Base-by-base conservation (phyloP, 768 basidiomycete genomes). In the Termitomyces heimii region DNA sequence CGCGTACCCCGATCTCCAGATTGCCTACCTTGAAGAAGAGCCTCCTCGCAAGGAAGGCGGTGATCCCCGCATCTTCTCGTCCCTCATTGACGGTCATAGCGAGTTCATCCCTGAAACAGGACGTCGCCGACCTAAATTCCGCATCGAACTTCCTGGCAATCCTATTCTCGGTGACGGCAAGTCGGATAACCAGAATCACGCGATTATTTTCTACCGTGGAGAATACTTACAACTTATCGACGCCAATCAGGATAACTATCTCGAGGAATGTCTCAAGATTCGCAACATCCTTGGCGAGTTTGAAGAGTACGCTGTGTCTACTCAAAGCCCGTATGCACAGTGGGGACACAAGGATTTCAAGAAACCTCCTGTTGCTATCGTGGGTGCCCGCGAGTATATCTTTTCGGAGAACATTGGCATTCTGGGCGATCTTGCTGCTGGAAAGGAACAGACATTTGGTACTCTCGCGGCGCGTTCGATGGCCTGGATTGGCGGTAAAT, bases 321-420 rank as follows among this genome's bases (percentile, higher is more conserved):
- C 76, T 59, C 89, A 94, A 75, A 94, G 86, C 64, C 97, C 97
- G 5, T 98, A 99, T 70, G 86, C 89, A 7, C 89, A 89, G 60
- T 93, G 89, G 83, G 86, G 85, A 59, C 85, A 89, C 66, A 86
- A 90, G 71, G 92, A 97, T 63, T 92, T 96, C 81, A 84, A 84
- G 68, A 82, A 83, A 59, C 71, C 91, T 22, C 97, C 97, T 18
- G 89, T 98, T 22, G 96, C 97, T 16, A 99, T 99, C 61, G 91
- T 99, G 61, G 97, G 96, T 72, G 96, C 97, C 10, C 86, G 97
- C 74, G 96, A 99, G 79, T 99, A 99, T 73, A 98, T 99, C 70
- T 99, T 99, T 77, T 98, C 97, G 53, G 97, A 99, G 77, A 98
- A 98, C 69, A 98, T 98, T 61, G 97, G 97, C 80, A 96, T 98